Evolutionary conservation across 257 asterid species (phyloP).

Genomic region (Nicotiana obtusifolia): DNA sequence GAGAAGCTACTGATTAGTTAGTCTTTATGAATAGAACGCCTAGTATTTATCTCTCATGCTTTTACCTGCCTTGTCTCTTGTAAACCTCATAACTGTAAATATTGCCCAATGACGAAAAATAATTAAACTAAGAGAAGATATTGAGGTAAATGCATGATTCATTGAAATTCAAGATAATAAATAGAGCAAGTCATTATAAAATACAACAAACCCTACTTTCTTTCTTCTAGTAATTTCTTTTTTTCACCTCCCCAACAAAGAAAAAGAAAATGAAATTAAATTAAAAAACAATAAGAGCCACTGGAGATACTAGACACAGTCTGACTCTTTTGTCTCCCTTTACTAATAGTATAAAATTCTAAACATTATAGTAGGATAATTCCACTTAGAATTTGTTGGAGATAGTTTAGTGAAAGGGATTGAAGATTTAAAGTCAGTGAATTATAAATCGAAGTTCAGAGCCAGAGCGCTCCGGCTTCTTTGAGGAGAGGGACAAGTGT

Average conservation of each 20-base stretch:
- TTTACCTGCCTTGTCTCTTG: neutral
- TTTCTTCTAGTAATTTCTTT: neutral
- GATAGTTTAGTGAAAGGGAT: no score
- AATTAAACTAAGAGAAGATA: neutral
- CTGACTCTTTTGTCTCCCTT: slow-evolving; percentile 1
- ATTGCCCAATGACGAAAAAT: neutral
- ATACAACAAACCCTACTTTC: neutral
- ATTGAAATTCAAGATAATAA: neutral
- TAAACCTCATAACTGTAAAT: neutral
- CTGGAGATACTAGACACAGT: neutral
- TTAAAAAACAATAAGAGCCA: neutral
- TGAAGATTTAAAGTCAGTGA: neutral
- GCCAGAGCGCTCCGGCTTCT: slow-evolving; percentile 88
- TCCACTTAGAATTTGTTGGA: neutral
- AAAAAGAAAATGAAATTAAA: neutral
- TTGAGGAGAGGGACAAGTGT: slow-evolving; percentile 78
- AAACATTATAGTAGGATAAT: neutral
- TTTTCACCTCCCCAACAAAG: neutral
- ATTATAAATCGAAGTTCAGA: slow-evolving; percentile 21
- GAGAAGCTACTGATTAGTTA: neutral
- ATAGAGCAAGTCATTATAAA: slow-evolving; percentile 1
- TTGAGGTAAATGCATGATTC: neutral
- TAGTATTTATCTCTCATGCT: no score
- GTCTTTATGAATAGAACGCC: no score
- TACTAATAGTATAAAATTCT: neutral